Evolutionary conservation across 306 rosid genomes (phyloP), one percentile per base, ranked within the genome.

Genomic region (Vigna radiata): DNA sequence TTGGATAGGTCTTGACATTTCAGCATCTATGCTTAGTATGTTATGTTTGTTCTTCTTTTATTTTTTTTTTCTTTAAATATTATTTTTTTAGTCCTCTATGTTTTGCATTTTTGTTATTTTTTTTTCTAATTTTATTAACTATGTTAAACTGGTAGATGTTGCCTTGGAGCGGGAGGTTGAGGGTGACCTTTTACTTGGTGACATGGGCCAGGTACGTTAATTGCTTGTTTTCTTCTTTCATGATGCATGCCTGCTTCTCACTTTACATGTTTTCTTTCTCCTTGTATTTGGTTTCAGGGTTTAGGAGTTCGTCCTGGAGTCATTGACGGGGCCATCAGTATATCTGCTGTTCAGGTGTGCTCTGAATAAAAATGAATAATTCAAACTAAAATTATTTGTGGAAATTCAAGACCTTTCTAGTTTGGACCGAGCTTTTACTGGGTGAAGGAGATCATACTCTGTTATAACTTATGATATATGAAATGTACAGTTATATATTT

Each of bases 1-100:
- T 12, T 95, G 98, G 98, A 88, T 95, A 75, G 98, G 98, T 60
- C 77, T 90, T 50, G 98, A 95, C 70, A 95, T 95, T 66, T 95
- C 98, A 23, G 85, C 75, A 18, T 95, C 98, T n/a, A 95, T 95
- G 98, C 97, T 95, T 56, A 73, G 98, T 95, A 88, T 65, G 93
- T 49, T 65, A 5, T 37, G 0, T 46, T 14, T 36, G 2, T 25
- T 14, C 5, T 21, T 6, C 6, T 0, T 47, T 17, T 8, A 29
- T 47, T 17, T 8, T 1, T 17, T 49, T 17, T 39, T 31, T 8
- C 0, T 53, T 18, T 18, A 7, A 27, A 39, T 4, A 5, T 21
- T 10, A 12, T 11, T 23, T 4, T 25, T 68, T 17, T 37, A 21
- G 18, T 59, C 49, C 9, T 48, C 37, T 44, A 7, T 47, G 1